These are phyloP conservation scores for Cutaneotrichosporon cutaneum DNA, from an alignment of 1,284 basidiomycete genomes.

Conservation along the genomic window DNA sequence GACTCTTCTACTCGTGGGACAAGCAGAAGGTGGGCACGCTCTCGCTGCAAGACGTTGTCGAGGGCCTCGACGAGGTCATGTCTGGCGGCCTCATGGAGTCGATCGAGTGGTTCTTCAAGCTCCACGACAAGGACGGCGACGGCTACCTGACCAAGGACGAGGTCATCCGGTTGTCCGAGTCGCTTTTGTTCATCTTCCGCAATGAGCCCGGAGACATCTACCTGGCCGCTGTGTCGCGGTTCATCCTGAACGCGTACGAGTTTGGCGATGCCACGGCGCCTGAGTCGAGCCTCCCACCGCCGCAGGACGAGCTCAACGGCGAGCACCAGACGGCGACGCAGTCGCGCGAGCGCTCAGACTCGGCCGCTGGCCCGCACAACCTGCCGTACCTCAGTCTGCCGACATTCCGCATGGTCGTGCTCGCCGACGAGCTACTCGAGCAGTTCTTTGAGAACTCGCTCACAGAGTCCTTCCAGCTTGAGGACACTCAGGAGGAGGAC, in stretches of 20 bases:
- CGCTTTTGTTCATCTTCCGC: conserved; percentile 94
- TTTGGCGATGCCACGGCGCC: conserved; percentile 82
- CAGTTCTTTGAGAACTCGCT: conserved; percentile 91
- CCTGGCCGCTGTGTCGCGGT: conserved; percentile 88
- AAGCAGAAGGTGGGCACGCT: conserved; percentile 71
- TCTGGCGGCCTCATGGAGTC: conserved; percentile 96
- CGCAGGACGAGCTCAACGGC: conserved; percentile 46
- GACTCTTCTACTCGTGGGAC: conserved; percentile 91
- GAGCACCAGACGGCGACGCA: conserved; percentile 54
- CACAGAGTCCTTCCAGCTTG: conserved; percentile 78
- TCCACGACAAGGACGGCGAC: conserved; percentile 95
- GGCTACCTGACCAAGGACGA: conserved; percentile 94
- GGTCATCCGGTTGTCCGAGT: conserved; percentile 85
- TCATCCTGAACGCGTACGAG: conserved; percentile 96
- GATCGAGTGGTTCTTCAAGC: conserved; percentile 97
- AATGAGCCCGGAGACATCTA: conserved; percentile 97
- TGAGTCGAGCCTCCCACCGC: conserved; percentile 55
- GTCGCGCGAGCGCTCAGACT: conserved; percentile 57
- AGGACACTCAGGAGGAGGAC: conserved; percentile 61
- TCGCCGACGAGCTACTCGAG: conserved; percentile 91
- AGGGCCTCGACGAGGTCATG: conserved; percentile 86
- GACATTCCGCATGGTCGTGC: conserved; percentile 95
- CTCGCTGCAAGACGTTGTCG: conserved; percentile 86
- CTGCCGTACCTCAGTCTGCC: conserved; percentile 73
- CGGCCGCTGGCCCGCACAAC: conserved; percentile 57